Evolutionary conservation across 2,329 filamentous ascomycete genomes (phyloP).

Genomic region (Pyricularia sp.): DNA sequence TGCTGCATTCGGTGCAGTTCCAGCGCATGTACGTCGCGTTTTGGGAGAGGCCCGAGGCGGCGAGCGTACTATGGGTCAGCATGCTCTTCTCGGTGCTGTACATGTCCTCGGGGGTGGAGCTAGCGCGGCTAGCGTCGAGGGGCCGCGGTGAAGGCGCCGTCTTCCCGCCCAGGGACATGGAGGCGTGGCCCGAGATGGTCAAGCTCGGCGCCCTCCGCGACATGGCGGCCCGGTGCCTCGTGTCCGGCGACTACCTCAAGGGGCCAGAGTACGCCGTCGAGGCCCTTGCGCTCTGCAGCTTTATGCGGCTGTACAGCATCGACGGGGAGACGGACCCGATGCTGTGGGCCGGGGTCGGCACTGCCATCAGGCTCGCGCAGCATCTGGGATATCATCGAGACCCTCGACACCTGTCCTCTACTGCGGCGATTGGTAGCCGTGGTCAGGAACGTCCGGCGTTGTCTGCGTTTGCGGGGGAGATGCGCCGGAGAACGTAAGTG

Average conservation of each 20-base stretch:
- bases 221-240: slow-evolving; percentile 34
- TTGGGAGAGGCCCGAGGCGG: slow-evolving; percentile 28
- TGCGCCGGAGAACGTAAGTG: slow-evolving; percentile 26
- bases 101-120: slow-evolving; percentile 12
- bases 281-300: slow-evolving; percentile 35
- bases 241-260: slow-evolving; percentile 37
- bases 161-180: background rate
- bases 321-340: slow-evolving; percentile 21
- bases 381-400: slow-evolving; percentile 43
- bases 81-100: slow-evolving; percentile 37
- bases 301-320: slow-evolving; percentile 30
- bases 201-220: slow-evolving; percentile 12
- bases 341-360: slow-evolving; percentile 37
- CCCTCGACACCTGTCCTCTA: slow-evolving; percentile 24
- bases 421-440: background rate
- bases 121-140: slow-evolving; percentile 15
- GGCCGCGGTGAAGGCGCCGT: slow-evolving; percentile 18
- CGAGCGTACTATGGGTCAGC: slow-evolving; percentile 39
- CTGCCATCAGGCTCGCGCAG: slow-evolving; percentile 38
- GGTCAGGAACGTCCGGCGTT: slow-evolving; percentile 12
- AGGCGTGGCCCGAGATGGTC: slow-evolving; percentile 8
- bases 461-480: slow-evolving; percentile 39
- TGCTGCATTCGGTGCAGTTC: slow-evolving; percentile 35
- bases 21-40: slow-evolving; percentile 37
- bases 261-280: slow-evolving; percentile 36